Base-by-base conservation (phyloP, 2,329 filamentous ascomycete species). In the Cadophora gregata region DNA sequence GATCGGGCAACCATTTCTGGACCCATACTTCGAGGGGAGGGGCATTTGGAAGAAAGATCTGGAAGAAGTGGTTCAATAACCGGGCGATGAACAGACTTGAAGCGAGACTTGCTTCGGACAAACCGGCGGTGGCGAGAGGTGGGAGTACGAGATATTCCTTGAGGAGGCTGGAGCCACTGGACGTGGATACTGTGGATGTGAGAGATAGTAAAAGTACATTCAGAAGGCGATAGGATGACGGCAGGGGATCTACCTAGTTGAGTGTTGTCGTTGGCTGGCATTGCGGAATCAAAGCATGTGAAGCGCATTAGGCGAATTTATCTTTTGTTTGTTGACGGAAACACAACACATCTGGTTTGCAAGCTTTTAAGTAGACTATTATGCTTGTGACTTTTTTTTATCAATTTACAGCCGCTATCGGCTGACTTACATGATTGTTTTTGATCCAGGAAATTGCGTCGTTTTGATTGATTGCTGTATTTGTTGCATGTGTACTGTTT, bases 1-100 rank as follows among this genome's bases (percentile, higher is more conserved):
- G 16, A 1, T 38, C 45, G 6, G 24, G 59, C 21, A 29, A 29
- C 2, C 69, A 67, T 62, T 69, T 63, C 38, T 75, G 73, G 74
- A 75, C 73, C 0, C 68, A 74, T 61, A 56, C 62, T 3, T 66
- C 65, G 2, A 58, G 73, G 38, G 48, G 25, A 8, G 72, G 74
- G 3, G 71, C 68, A 1, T 76, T 73, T 42, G 69, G 71, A 3
- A 12, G 31, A 1, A 72, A 71, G n/a, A 14, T 74, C 2, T 75
- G 74, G 74, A 74, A 72, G 51, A 74, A 66, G 33, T 74, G 74
- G 74, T 73, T 74, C 47, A 75, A 73, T 25, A 74, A 74, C 33
- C 53, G 65, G 0, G 70, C 70, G 8, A 70, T 72, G 68, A 71
- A 74, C 66, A 62, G 51, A 5, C 64, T 72, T 12, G 71, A 75